Conservation (phyloP, 805 yeast genomes). For the Lachancea quebecensis region DNA sequence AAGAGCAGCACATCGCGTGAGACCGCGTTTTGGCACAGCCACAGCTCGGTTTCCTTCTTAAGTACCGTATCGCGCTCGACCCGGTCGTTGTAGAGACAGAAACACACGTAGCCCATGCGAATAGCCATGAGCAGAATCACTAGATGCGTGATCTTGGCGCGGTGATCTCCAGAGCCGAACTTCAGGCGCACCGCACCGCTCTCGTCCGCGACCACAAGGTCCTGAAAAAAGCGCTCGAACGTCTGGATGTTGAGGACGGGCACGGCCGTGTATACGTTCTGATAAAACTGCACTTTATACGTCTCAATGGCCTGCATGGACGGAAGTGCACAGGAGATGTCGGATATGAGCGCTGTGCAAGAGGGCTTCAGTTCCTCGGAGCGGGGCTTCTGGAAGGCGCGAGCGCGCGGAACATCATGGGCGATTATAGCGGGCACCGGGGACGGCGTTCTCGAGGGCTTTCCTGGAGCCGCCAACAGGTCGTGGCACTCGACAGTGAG, state of each 20-base stretch:
- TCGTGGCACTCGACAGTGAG: constrained; percentile 2
- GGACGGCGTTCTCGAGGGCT: not conserved
- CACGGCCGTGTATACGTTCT: constrained; percentile 22
- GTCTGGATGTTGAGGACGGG: constrained; percentile 25
- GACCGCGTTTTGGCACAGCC: constrained; percentile 1
- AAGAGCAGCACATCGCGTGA: constrained; percentile 4
- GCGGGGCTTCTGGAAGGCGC: not conserved
- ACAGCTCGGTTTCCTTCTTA: not conserved
- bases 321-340: constrained; percentile 20
- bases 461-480: not conserved
- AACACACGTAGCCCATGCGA: constrained; percentile 7
- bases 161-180: not conserved
- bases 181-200: constrained; percentile 10
- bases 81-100: constrained; percentile 1
- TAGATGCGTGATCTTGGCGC: not conserved
- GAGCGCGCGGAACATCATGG: not conserved
- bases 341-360: not conserved
- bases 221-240: constrained; percentile 26
- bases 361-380: not conserved
- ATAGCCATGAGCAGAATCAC: constrained; percentile 2
- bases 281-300: constrained; percentile 26
- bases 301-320: constrained; percentile 19
- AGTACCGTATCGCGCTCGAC: not conserved
- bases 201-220: constrained; percentile 11
- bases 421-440: not conserved